These are phyloP conservation scores for Lactarius trivialis DNA, from an alignment of 768 basidiomycete genomes.

Conservation along the genomic window DNA sequence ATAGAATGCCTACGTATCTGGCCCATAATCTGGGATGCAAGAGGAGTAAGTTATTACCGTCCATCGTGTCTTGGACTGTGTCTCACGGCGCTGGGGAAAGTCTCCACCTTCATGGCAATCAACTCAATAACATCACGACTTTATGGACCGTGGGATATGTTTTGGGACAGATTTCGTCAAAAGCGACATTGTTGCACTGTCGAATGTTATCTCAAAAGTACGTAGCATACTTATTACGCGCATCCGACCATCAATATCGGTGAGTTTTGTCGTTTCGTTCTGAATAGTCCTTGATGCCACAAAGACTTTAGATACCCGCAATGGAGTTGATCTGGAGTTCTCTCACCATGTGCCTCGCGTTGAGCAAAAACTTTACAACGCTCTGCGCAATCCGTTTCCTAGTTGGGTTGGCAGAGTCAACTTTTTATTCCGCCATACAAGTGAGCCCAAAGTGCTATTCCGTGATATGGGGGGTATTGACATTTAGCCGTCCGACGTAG, in stretches of 20 bases:
- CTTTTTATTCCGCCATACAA: slow-evolving; percentile 37
- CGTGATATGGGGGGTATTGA: too few species aligned
- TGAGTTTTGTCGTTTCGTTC: background rate
- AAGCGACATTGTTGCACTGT: background rate
- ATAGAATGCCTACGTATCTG: slow-evolving; percentile 38
- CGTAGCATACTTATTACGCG: slow-evolving; percentile 32
- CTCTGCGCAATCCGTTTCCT: slow-evolving; percentile 34
- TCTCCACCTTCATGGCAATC: slow-evolving; percentile 28
- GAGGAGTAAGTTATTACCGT: slow-evolving; percentile 29
- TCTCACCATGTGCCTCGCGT: slow-evolving; percentile 33
- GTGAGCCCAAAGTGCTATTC: background rate
- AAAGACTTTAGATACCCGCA: slow-evolving; percentile 35
- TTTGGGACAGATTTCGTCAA: slow-evolving; percentile 34
- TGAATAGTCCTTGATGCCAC: background rate
- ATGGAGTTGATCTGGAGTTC: slow-evolving; percentile 36
- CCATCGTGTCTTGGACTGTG: background rate
- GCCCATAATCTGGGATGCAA: slow-evolving; percentile 37
- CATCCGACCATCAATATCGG: slow-evolving; percentile 28
- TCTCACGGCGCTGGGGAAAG: background rate
- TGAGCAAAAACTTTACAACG: slow-evolving; percentile 30
- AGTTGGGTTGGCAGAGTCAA: slow-evolving; percentile 35
- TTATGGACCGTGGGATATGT: slow-evolving; percentile 37
- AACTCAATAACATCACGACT: slow-evolving; percentile 37
- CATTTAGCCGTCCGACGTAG: background rate
- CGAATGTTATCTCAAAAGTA: background rate